phyloP scores from a whole-genome alignment of 805 yeast species.

The Grigorovia yakushimaensis region DNA sequence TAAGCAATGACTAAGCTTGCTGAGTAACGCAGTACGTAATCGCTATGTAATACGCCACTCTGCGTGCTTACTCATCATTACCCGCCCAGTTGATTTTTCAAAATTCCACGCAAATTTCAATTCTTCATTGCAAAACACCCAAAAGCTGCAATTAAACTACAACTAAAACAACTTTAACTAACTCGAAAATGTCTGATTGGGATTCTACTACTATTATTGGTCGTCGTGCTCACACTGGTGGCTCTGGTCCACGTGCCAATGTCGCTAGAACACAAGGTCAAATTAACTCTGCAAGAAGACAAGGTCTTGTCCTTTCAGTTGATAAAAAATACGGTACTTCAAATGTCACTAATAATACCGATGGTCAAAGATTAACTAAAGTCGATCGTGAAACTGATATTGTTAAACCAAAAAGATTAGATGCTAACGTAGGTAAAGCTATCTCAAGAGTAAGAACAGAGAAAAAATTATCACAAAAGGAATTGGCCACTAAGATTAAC shows the following conservation, averaged over 20 bases:
- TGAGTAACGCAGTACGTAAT: too few relatives aligned
- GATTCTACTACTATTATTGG: slow-evolving; percentile 86
- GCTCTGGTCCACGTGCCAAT: slow-evolving; percentile 74
- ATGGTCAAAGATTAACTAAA: slow-evolving; percentile 91
- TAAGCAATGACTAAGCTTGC: too few relatives aligned
- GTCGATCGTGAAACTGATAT: slow-evolving; percentile 90
- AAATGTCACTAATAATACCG: slow-evolving; percentile 59
- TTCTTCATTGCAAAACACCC: too few relatives aligned
- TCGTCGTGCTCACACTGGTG: slow-evolving; percentile 76
- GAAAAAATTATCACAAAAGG: slow-evolving; percentile 87
- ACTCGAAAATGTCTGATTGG: slow-evolving; percentile 61
- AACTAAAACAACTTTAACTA: background rate
- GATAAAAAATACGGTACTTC: slow-evolving; percentile 83
- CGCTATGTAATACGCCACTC: too few relatives aligned
- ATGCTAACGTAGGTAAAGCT: slow-evolving; percentile 75
- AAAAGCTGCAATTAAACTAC: too few relatives aligned
- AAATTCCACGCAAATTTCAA: too few relatives aligned
- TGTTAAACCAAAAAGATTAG: slow-evolving; percentile 84
- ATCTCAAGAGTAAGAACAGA: slow-evolving; percentile 80
- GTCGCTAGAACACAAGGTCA: slow-evolving; percentile 74
- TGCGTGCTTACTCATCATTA: too few relatives aligned
- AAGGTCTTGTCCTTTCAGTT: slow-evolving; percentile 79
- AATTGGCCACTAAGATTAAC: slow-evolving; percentile 87
- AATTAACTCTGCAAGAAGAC: slow-evolving; percentile 88
- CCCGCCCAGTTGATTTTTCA: too few relatives aligned